Percentiles rank a stretch among this genome's conserved stretches.
Conservation (phyloP, 108 stramenopile genomes). For the Nannochloropsis oceanica region DNA sequence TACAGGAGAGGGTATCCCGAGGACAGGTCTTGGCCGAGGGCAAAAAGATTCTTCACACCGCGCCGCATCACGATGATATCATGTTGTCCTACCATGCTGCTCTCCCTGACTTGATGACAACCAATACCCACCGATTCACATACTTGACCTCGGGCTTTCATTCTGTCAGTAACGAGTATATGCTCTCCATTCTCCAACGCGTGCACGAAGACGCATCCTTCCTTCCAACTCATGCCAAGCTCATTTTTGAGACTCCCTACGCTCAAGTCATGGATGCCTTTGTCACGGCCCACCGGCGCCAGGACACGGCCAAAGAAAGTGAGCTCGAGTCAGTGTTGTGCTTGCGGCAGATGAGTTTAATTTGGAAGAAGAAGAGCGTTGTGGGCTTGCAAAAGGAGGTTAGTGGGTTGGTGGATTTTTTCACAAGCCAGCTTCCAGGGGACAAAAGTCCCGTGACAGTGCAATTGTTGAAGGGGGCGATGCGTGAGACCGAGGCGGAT, state of each 20-base stretch:
- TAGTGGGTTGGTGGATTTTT: neutral
- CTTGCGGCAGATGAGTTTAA: conserved; percentile 1
- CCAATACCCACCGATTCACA: conserved; percentile 5
- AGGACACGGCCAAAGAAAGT: neutral
- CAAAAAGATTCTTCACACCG: neutral
- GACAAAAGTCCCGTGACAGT: neutral
- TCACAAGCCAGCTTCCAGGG: conserved; percentile 2
- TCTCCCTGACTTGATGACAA: conserved; percentile 8
- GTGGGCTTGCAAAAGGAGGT: neutral
- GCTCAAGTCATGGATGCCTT: neutral
- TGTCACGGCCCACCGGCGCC: neutral
- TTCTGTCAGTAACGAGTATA: conserved; percentile 4
- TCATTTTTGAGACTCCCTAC: neutral
- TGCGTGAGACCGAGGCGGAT: conserved; percentile 15
- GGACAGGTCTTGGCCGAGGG: neutral
- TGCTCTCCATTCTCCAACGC: neutral
- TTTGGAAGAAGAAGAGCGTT: neutral
- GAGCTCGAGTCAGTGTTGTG: conserved; percentile 2
- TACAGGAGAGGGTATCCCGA: neutral
- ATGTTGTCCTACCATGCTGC: conserved; percentile 22
- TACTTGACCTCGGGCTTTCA: conserved; percentile 18
- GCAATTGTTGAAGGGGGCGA: conserved; percentile 9
- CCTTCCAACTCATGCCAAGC: neutral
- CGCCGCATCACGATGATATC: conserved; percentile 24
- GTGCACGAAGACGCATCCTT: neutral